Base-by-base conservation (phyloP, 2,329 filamentous ascomycete species). In the Arthroderma sp. region DNA sequence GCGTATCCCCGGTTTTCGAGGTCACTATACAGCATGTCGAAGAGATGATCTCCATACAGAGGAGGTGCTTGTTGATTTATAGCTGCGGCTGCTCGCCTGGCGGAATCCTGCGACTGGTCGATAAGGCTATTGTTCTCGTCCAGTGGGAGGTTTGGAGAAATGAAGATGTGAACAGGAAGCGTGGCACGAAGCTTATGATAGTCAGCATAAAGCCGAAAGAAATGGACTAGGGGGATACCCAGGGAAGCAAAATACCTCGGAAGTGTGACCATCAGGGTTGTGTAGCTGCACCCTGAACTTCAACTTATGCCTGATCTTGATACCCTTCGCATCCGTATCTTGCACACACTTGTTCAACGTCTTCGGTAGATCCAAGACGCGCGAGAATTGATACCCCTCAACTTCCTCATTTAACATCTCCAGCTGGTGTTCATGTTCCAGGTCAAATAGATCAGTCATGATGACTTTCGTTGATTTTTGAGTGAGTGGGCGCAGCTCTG, bases 251-350 rank as follows among this genome's bases (percentile, higher is more conserved):
- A 71, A 59, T 70, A 83, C 79, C 74, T 96, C 89, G 45, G 88
- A 95, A 45, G 88, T 75, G 59, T 96, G 91, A 0, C 88, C 89
- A 60, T 98, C 91, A 0, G 91, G 89, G 56, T 98, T 96, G 63
- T 87, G 83, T 34, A 98, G 75, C 39, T 89, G 86, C 48, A 96
- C 82, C 41, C 86, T 86, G 57, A 96, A 75, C 68, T 89, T 89
- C 53, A 96, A 74, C 66, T 94, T 94, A 64, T 98, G 91, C 45
- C 86, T 77, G 43, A 96, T 76, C 63, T 91, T 94, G 67, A 98
- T 93, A 42, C 86, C 85, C 55, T 86, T 80, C 22, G 82, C 80
- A 56, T 94, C 86, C 38, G 91, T 80, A 57, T 94, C 88, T 63
- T 98, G 91, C 42, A 94, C 70, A 66, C 89, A 95, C 53, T 78